Evolutionary conservation across 2,329 filamentous ascomycete species (phyloP).

Genomic region (Exophiala dermatitidis): DNA sequence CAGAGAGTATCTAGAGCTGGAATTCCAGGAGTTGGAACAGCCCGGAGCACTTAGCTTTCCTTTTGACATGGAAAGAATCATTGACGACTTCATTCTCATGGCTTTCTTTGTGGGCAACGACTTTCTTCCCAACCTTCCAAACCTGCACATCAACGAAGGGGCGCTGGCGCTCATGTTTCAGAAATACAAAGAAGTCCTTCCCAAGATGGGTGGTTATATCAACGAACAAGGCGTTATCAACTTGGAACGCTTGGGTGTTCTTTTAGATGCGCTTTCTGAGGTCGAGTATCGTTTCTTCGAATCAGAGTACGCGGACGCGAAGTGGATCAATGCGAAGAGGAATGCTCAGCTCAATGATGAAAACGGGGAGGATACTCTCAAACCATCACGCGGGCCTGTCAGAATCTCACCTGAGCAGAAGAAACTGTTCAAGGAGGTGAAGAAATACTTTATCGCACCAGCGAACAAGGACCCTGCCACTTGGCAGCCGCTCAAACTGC

Average conservation of each 20-base stretch:
- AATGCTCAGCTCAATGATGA: slow-evolving; percentile 62
- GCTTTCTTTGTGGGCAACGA: slow-evolving; percentile 99
- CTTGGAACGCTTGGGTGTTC: slow-evolving; percentile 64
- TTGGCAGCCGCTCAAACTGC: slow-evolving; percentile 60
- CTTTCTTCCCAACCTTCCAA: slow-evolving; percentile 93
- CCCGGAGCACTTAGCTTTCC: slow-evolving; percentile 64
- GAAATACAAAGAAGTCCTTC: slow-evolving; percentile 85
- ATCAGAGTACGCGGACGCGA: slow-evolving; percentile 75
- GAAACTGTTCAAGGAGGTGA: slow-evolving; percentile 71
- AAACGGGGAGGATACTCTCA: slow-evolving; percentile 52
- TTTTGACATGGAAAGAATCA: slow-evolving; percentile 91
- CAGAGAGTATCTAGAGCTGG: slow-evolving; percentile 89
- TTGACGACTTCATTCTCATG: slow-evolving; percentile 99
- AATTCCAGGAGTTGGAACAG: slow-evolving; percentile 86
- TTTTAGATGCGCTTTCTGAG: slow-evolving; percentile 77
- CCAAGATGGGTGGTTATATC: slow-evolving; percentile 84
- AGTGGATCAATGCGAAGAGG: slow-evolving; percentile 86
- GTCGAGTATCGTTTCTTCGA: slow-evolving; percentile 93
- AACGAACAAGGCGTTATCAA: slow-evolving; percentile 94
- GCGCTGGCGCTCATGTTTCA: slow-evolving; percentile 95
- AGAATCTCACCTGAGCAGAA: slow-evolving; percentile 69
- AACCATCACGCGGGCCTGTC: slow-evolving; percentile 49
- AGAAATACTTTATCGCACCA: slow-evolving; percentile 70
- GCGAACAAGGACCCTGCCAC: slow-evolving; percentile 44
- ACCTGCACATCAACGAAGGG: slow-evolving; percentile 96